phyloP scores from a whole-genome alignment of 495 filamentous ascomycete genomes.

The Penicillium crystallinum region DNA sequence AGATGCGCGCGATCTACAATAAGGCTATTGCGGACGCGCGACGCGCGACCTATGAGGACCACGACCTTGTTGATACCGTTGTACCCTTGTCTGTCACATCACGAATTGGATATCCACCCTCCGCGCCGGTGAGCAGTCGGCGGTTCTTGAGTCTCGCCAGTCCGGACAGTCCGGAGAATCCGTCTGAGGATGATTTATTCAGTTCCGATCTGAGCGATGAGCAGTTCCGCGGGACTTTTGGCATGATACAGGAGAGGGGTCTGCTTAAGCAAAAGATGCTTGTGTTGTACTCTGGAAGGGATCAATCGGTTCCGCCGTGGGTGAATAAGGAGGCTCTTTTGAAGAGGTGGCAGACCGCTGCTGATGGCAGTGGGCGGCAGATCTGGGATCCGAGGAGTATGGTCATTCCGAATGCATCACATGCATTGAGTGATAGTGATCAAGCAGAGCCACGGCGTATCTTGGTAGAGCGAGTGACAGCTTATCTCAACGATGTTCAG shows the following conservation, averaged over 20 bases:
- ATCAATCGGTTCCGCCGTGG: constrained; percentile 60
- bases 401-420: constrained; percentile 42
- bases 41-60: constrained; percentile 17
- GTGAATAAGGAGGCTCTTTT: constrained; percentile 63
- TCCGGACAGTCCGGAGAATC: constrained; percentile 41
- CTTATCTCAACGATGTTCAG: constrained; percentile 24
- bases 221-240: constrained; percentile 57
- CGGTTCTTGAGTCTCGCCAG: constrained; percentile 63
- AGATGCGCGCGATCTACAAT: constrained; percentile 27
- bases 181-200: constrained; percentile 82
- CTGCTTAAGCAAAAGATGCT: constrained; percentile 45
- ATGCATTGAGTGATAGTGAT: constrained; percentile 42
- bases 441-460: constrained; percentile 39
- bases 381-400: constrained; percentile 40
- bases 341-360: constrained; percentile 58
- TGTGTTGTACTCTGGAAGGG: constrained; percentile 60
- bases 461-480: constrained; percentile 32
- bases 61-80: constrained; percentile 24
- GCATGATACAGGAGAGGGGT: constrained; percentile 45
- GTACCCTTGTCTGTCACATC: constrained; percentile 34
- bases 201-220: constrained; percentile 65
- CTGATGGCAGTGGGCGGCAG: constrained; percentile 16
- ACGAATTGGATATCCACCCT: constrained; percentile 30
- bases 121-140: constrained; percentile 54
- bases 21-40: constrained; percentile 24